phyloP scores from a whole-genome alignment of 2,329 filamentous ascomycete species.

The Trichoderma koningii region DNA sequence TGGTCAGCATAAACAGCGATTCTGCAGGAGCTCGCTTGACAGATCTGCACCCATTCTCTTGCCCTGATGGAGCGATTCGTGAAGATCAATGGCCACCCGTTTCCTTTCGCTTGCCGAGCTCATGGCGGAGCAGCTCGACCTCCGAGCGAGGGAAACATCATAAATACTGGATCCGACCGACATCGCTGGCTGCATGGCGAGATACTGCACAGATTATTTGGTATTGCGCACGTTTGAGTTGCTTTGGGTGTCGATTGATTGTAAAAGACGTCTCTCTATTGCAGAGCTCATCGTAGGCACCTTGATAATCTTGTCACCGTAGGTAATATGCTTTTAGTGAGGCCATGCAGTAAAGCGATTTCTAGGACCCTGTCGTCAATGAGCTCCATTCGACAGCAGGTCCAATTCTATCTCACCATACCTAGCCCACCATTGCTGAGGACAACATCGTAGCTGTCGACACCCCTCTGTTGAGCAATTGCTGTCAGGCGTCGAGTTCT shows the following conservation, averaged over 20 bases:
- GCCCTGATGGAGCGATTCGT: neutral
- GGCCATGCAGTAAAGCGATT: constrained; percentile 32
- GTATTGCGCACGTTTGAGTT: neutral
- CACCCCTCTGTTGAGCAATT: neutral
- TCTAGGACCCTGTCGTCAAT: neutral
- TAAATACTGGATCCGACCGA: neutral
- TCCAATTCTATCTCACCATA: neutral
- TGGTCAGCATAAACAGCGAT: neutral
- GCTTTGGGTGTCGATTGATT: neutral
- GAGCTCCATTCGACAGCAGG: neutral
- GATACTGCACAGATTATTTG: neutral
- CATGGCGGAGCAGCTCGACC: neutral
- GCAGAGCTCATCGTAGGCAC: neutral
- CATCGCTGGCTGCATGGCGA: neutral
- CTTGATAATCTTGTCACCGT: no score
- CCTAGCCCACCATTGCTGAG: neutral
- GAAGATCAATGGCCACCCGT: constrained; percentile 2
- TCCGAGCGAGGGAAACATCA: constrained; percentile 7
- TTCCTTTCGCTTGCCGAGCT: neutral
- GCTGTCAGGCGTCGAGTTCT: neutral
- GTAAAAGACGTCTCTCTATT: no score
- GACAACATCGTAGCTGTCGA: neutral
- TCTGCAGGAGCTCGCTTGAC: neutral
- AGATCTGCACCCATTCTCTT: neutral
- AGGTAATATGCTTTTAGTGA: constrained; percentile 30